Evolutionary conservation across 129 eudicot genomes (phyloP).

Genomic region (Daucus carota): DNA sequence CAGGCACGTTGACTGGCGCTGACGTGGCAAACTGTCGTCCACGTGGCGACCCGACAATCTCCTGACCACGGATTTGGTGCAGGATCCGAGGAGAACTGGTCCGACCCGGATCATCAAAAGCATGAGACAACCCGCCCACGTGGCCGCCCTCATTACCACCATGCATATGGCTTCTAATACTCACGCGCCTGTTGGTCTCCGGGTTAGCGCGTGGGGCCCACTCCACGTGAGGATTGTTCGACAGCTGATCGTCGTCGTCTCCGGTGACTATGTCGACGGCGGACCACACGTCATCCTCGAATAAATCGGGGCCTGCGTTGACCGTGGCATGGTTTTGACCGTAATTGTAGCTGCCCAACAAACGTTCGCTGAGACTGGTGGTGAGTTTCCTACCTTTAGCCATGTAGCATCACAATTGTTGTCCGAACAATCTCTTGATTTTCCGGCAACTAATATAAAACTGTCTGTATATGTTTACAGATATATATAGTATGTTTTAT

Average conservation of each 20-base stretch:
- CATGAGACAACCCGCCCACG: conserved; percentile 66
- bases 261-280: conserved; percentile 36
- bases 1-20: conserved; percentile 83
- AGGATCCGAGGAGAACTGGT: conserved; percentile 38
- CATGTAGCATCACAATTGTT: conserved; percentile 34
- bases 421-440: conserved; percentile 6
- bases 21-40: conserved; percentile 64
- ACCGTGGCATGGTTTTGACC: conserved; percentile 21
- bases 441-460: conserved; percentile 15
- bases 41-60: conserved; percentile 35
- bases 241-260: conserved; percentile 7
- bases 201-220: conserved; percentile 48
- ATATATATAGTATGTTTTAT: not conserved
- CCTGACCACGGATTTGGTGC: conserved; percentile 54
- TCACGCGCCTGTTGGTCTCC: conserved; percentile 22
- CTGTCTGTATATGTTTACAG: not conserved
- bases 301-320: conserved; percentile 39
- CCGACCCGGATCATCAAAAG: conserved; percentile 38
- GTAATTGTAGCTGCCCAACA: conserved; percentile 41
- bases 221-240: conserved; percentile 14
- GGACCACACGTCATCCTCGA: conserved; percentile 76
- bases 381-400: conserved; percentile 71
- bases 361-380: conserved; percentile 62
- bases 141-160: conserved; percentile 5
- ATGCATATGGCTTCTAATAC: conserved; percentile 10